Evolutionary conservation across 2,329 filamentous ascomycete genomes (phyloP), one percentile per base, ranked within the genome.

Genomic region (Nemania sp.): DNA sequence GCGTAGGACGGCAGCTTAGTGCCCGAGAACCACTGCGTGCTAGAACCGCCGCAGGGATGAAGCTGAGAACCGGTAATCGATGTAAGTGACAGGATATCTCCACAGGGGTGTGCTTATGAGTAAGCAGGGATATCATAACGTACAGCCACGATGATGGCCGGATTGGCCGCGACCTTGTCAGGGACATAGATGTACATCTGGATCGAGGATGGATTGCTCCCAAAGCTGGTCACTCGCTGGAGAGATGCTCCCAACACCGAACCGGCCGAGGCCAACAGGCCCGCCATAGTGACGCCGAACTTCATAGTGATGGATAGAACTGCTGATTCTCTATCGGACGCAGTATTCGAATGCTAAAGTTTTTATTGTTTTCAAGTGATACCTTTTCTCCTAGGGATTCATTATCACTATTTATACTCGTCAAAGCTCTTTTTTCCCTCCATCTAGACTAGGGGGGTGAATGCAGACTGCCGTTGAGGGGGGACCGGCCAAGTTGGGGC

Each of bases 121-220:
- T 29, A 3, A 4, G 25, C 25, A 29, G 7, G 7, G 39, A n/a
- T 13, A 46, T 52, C 13, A 43, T 21, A 60, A n/a, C 57, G 32
- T 45, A 63, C 61, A 54, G 61, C 61, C 2, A 63, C 61, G 18
- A 73, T 61, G 18, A 73, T 42, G 13, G 71, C 59, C 12, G 71
- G 71, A 10, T 65, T 71, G n/a, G 59, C 42, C 15, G 69, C 68
- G 11, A 73, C 43, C 35, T 76, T 77, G 29, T 74, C 74, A 2
- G 78, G 78, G 15, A 80, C 78, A 57, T 81, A 81, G 37, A 81
- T 78, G 68, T 75, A 80, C 71, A 81, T 78, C 40, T 65, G 68
- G 2, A 77, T 76, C 13, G 76, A 74, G 2, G 73, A 77, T 1
- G 80, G 78, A 20, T 78, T 79, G 10, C 68, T 65, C 12, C 79